phyloP scores from a whole-genome alignment of 2,329 filamentous ascomycete genomes.

The Stagonosporopsis rhizophila region DNA sequence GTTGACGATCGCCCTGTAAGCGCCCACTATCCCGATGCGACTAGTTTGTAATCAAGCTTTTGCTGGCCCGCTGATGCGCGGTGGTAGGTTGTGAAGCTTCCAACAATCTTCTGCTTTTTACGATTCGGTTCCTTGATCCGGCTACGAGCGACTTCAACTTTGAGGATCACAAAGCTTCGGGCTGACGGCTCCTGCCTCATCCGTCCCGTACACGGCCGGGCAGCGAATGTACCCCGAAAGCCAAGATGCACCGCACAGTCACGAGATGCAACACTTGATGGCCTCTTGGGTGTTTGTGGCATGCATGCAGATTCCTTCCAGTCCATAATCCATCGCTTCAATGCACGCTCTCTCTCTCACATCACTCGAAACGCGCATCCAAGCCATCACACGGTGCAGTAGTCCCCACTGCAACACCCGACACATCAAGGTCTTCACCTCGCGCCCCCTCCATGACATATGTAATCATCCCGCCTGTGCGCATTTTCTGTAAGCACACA shows the following conservation, averaged over 20 bases:
- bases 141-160: neutral
- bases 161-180: constrained; percentile 7
- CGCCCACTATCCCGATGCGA: constrained; percentile 25
- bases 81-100: constrained; percentile 28
- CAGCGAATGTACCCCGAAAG: neutral
- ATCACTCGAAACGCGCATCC: constrained; percentile 17
- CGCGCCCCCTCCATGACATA: constrained; percentile 20
- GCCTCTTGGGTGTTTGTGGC: neutral
- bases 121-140: neutral
- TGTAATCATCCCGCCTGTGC: constrained; percentile 18
- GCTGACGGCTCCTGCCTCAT: constrained; percentile 4
- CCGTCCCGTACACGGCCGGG: constrained; percentile 6
- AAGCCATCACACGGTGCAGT: constrained; percentile 15
- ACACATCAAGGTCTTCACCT: constrained; percentile 7
- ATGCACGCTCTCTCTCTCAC: neutral
- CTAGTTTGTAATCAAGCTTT: constrained; percentile 32
- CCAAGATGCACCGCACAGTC: neutral
- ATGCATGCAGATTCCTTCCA: neutral
- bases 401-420: constrained; percentile 6
- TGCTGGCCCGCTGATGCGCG: constrained; percentile 15
- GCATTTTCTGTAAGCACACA: neutral
- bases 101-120: constrained; percentile 10
- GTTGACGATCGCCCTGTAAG: constrained; percentile 22
- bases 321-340: neutral
- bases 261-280: neutral